phyloP scores from a whole-genome alignment of 2,329 filamentous ascomycete genomes.

The Trichoderma semiorbis region DNA sequence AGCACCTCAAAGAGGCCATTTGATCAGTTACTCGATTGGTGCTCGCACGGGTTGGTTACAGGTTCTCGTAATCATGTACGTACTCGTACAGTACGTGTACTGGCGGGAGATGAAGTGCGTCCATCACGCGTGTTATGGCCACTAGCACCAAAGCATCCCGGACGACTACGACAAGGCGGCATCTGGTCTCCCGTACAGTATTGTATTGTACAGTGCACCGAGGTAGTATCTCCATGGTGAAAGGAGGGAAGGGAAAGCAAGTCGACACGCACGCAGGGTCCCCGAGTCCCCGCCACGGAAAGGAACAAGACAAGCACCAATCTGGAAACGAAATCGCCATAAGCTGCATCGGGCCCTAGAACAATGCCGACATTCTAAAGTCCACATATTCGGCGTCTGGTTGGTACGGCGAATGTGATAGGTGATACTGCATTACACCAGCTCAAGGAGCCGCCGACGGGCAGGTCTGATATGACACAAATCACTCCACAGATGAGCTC shows the following conservation, averaged over 20 bases:
- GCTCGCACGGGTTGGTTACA: too few relatives aligned
- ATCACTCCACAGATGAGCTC: slow-evolving; percentile 7
- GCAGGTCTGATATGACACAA: neutral
- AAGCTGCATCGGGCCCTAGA: neutral
- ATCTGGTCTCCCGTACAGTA: neutral
- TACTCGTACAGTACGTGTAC: neutral
- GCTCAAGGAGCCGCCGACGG: neutral
- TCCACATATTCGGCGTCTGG: neutral
- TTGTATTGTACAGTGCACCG: neutral
- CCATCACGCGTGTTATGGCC: neutral
- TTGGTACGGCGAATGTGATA: neutral
- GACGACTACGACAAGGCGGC: neutral
- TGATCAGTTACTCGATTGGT: neutral
- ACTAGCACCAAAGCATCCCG: neutral
- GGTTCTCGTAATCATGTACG: neutral
- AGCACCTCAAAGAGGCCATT: neutral
- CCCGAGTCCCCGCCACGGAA: neutral
- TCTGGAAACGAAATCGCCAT: slow-evolving; percentile 3
- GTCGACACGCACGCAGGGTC: neutral
- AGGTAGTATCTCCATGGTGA: neutral
- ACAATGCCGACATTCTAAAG: neutral
- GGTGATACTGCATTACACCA: neutral
- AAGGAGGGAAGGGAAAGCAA: neutral
- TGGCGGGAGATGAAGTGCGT: neutral
- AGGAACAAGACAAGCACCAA: neutral